Base-by-base conservation (phyloP, 306 rosid species). In the Sechiopsis laciniata region DNA sequence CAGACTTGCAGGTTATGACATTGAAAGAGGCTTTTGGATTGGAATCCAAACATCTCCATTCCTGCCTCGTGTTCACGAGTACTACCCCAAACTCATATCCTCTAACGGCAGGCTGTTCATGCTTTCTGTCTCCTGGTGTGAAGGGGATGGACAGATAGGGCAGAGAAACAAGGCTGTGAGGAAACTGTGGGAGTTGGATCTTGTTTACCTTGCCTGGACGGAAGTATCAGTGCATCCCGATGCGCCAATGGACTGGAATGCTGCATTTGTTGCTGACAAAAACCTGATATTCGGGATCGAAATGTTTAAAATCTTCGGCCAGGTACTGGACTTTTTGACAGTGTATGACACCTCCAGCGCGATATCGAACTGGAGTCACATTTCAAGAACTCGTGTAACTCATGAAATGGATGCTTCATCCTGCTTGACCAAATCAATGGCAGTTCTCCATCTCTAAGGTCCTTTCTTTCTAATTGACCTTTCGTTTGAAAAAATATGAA, bases 181-280 rank as follows among this genome's bases (percentile, higher is more conserved):
- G 82, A 93, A 93, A 79, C 76, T 90, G 56, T 93, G 98, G 98
- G 98, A 93, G 83, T 83, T 93, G 53, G 96, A 93, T 82, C 96
- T 93, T 78, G 64, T 80, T 83, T 82, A 86, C 85, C 96, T 86
- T 62, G 79, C 83, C 74, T 95, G 99, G 99, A 76, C 83, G 0
- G 93, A 95, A 85, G 92, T 85, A 76, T 89, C 95, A 0, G 91
- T 89, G 72, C 99, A 95, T 83, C 99, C 99, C 10, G 99, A 95
- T 85, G 99, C 97, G 46, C 99, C 99, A 73, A 95, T 95, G 99
- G 99, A 95, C 82, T 95, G 99, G 97, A 95, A 88, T 79, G 96
- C 99, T 42, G 87, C 76, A 17, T 95, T 95, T 77, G 85, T 89
- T 72, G 88, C 92, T 0, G 91, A 87, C 61, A 80, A 90, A 78